Evolutionary conservation across 108 stramenopile species (phyloP).

Genomic region (Pseudonitzschia delicatissima): DNA sequence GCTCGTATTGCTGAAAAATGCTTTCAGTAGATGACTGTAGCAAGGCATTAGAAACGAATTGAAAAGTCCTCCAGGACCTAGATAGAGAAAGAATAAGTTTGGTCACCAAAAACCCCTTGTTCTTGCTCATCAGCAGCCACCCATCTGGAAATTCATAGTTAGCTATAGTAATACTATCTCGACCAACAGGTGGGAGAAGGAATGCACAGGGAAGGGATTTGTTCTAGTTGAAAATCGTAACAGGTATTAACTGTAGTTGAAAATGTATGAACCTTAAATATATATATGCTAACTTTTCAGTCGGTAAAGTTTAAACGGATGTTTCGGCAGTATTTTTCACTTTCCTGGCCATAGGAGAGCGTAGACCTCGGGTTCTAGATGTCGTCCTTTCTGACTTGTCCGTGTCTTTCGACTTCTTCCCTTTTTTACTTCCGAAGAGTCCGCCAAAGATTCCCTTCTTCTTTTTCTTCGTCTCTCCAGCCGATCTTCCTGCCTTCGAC

Average conservation of each 20-base stretch:
- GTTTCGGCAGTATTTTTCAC: conserved; percentile 18
- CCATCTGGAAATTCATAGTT: no score
- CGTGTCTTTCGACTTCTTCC: conserved; percentile 45
- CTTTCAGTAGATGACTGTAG: no score
- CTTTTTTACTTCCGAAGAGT: conserved; percentile 66
- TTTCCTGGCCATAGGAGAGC: conserved; percentile 27
- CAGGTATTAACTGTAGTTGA: no score
- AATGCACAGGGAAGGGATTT: no score
- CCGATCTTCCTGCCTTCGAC: not conserved
- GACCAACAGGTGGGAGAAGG: no score
- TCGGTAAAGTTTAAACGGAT: conserved; percentile 13
- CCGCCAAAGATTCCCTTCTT: conserved; percentile 76
- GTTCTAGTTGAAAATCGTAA: not conserved
- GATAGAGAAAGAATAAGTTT: no score
- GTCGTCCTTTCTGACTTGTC: conserved; percentile 28
- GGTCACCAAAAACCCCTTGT: no score
- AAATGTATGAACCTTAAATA: not conserved
- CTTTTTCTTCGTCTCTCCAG: conserved; percentile 54
- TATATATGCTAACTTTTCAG: not conserved
- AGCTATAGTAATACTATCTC: no score
- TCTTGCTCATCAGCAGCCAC: no score
- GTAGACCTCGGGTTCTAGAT: conserved; percentile 25
- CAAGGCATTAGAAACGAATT: no score
- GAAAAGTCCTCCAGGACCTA: no score
- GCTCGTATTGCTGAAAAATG: no score